Evolutionary conservation across 177 flowering plant species (phyloP).

Genomic region (Vitis hybrid): DNA sequence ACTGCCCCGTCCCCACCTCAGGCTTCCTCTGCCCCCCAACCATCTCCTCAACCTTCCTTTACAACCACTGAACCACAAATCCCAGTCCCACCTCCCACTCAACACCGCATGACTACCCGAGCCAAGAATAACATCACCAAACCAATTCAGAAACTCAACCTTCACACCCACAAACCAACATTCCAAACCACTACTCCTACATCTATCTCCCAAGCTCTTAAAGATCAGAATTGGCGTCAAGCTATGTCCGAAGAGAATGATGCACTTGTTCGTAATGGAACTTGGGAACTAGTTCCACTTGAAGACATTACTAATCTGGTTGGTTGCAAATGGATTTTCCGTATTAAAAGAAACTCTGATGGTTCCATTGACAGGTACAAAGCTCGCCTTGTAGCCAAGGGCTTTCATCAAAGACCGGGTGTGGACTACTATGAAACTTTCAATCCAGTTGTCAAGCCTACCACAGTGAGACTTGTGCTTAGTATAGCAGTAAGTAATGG

Average conservation of each 20-base stretch:
- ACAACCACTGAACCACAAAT: no score
- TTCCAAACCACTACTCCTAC: no score
- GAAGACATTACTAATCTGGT: neutral
- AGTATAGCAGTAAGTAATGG: neutral
- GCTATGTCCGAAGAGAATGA: slow-evolving; percentile 3
- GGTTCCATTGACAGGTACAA: slow-evolving; percentile 10
- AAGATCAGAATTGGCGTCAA: neutral
- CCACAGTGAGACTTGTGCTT: neutral
- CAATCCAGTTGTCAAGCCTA: neutral
- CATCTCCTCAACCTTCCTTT: no score
- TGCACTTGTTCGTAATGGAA: slow-evolving; percentile 2
- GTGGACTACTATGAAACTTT: slow-evolving; percentile 7
- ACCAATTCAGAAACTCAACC: no score
- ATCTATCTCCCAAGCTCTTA: no score
- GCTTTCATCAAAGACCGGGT: slow-evolving; percentile 3
- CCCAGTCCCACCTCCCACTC: no score
- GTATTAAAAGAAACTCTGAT: neutral
- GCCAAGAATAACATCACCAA: no score
- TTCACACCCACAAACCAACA: no score
- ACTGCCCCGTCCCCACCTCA: neutral
- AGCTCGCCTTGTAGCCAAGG: slow-evolving; percentile 1
- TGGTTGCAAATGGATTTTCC: slow-evolving; percentile 13
- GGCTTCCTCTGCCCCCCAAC: neutral
- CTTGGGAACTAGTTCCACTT: slow-evolving; percentile 10
- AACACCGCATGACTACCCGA: no score